Evolutionary conservation across 805 yeast genomes (phyloP).

Genomic region (Zygosaccharomyces kombuchaensis): DNA sequence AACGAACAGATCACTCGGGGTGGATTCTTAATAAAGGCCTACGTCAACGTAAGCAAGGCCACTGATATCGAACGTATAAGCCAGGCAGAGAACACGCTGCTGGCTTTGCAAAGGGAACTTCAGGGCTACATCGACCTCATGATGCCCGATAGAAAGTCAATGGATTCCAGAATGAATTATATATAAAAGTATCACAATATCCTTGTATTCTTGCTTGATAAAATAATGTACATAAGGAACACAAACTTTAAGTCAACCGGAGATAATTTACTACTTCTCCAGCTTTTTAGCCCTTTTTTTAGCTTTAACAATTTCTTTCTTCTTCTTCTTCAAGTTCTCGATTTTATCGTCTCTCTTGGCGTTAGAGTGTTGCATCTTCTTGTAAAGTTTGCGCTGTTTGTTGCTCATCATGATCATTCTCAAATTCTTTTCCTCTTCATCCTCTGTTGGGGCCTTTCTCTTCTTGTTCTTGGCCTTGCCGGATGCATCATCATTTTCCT

Average conservation of each 20-base stretch:
- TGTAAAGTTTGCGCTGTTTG: conserved; percentile 89
- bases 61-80: conserved; percentile 73
- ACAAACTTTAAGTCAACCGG: neutral
- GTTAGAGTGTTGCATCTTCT: conserved; percentile 90
- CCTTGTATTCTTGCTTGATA: conserved; percentile 3
- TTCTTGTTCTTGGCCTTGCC: conserved; percentile 34
- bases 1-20: conserved; percentile 51
- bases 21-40: conserved; percentile 55
- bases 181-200: conserved; percentile 10
- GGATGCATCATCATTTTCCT: conserved; percentile 39
- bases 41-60: conserved; percentile 62
- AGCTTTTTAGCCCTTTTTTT: conserved; percentile 42
- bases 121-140: conserved; percentile 62
- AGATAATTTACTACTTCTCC: conserved; percentile 20
- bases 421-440: conserved; percentile 79
- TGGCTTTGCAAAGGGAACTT: conserved; percentile 59
- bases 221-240: conserved; percentile 13
- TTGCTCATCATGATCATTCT: conserved; percentile 97
- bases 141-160: conserved; percentile 71
- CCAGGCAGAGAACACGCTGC: conserved; percentile 58
- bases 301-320: conserved; percentile 63
- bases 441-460: conserved; percentile 42
- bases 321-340: conserved; percentile 64
- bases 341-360: conserved; percentile 75
- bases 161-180: conserved; percentile 65